Percentiles rank a stretch among this genome's conserved stretches.
Evolutionary conservation across 257 asterid genomes (phyloP).

Genomic region (Misopates orontium): DNA sequence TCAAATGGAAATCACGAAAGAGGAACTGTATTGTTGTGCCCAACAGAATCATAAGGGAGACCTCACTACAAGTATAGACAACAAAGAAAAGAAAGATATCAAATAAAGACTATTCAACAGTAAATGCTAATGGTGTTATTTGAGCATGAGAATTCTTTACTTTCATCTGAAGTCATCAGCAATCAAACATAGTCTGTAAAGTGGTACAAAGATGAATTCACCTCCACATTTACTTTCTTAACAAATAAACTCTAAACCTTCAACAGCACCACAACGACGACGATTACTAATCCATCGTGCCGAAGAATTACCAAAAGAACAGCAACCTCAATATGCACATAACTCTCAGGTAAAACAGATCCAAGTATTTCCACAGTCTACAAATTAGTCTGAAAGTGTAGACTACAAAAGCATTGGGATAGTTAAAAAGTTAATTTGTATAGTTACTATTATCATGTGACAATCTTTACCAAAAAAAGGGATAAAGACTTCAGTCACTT

Average conservation of each 20-base stretch:
- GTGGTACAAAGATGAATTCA: slow-evolving; percentile 12
- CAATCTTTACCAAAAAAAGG: too few relatives aligned
- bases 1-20: slow-evolving; percentile 41
- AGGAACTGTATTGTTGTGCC: slow-evolving; percentile 37
- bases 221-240: neutral
- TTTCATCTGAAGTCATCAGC: slow-evolving; percentile 36
- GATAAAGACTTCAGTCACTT: too few relatives aligned
- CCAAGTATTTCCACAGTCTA: too few relatives aligned
- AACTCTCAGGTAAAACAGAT: too few relatives aligned
- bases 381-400: too few relatives aligned
- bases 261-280: neutral
- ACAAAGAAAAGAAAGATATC: slow-evolving; percentile 24
- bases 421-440: too few relatives aligned
- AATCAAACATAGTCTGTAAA: slow-evolving; percentile 13
- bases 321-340: neutral
- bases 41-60: slow-evolving; percentile 54
- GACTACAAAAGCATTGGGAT: too few relatives aligned
- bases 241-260: slow-evolving; percentile 13
- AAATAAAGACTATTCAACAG: slow-evolving; percentile 3
- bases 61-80: slow-evolving; percentile 9
- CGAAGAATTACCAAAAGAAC: too few relatives aligned
- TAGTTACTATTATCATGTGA: too few relatives aligned
- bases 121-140: neutral
- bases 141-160: slow-evolving; percentile 39
- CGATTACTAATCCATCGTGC: too few relatives aligned